Conservation (phyloP, 306 rosid species). For the Glycine tomentella region DNA sequence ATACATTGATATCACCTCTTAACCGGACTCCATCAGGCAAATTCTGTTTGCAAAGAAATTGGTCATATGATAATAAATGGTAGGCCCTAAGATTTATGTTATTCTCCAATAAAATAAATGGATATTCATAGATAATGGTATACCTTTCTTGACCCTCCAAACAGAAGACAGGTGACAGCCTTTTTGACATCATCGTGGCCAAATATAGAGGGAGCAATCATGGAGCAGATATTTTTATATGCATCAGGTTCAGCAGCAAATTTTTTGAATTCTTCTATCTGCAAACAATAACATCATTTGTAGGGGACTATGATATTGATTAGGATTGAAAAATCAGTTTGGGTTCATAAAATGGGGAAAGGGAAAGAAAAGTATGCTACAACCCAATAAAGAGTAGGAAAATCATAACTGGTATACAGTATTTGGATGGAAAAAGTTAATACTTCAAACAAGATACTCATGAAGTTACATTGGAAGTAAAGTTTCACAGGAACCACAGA, state of each 20-base stretch:
- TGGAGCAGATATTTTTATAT: conserved; percentile 84
- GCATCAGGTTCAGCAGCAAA: conserved; percentile 87
- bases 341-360: conserved; percentile 7
- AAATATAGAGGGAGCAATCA: conserved; percentile 95
- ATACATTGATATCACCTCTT: conserved; percentile 96
- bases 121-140: not conserved
- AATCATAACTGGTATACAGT: conserved; percentile 17
- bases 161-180: conserved; percentile 93
- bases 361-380: not conserved
- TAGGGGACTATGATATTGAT: not conserved
- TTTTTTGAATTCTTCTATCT: conserved; percentile 94
- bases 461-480: conserved; percentile 9
- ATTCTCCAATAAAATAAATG: conserved; percentile 7
- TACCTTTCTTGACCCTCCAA: conserved; percentile 99
- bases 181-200: conserved; percentile 94
- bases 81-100: not conserved
- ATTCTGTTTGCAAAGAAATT: conserved; percentile 60
- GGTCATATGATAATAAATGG: not conserved
- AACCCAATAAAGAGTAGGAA: conserved; percentile 22
- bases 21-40: conserved; percentile 97
- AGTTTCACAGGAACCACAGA: not conserved
- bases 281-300: conserved; percentile 37
- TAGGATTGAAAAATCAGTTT: conserved; percentile 11
- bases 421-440: conserved; percentile 1
- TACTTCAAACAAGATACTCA: conserved; percentile 15